phyloP scores from a whole-genome alignment of 2,329 filamentous ascomycete genomes.

The Calonectria pteridis region DNA sequence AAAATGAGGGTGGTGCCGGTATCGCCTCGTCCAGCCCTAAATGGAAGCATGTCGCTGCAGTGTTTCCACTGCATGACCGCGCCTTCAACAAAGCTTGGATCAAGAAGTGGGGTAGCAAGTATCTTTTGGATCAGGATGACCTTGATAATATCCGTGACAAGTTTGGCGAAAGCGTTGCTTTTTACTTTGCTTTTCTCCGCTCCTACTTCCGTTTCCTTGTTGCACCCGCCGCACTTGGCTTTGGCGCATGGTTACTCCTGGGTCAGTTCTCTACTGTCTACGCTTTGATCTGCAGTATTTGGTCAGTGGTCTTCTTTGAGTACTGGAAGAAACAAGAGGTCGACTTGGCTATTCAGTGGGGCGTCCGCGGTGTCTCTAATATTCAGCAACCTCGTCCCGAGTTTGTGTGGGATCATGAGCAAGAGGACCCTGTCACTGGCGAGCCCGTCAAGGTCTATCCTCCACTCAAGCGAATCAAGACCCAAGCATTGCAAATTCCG shows the following conservation, averaged over 20 bases:
- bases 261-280: slow-evolving; percentile 88
- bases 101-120: slow-evolving; percentile 79
- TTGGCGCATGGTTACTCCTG: slow-evolving; percentile 83
- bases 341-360: slow-evolving; percentile 89
- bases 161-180: slow-evolving; percentile 88
- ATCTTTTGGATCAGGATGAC: slow-evolving; percentile 73
- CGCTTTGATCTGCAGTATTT: slow-evolving; percentile 82
- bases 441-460: slow-evolving; percentile 83
- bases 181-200: slow-evolving; percentile 95
- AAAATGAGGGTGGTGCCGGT: slow-evolving; percentile 82
- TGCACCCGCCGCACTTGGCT: slow-evolving; percentile 84
- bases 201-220: slow-evolving; percentile 88
- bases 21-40: slow-evolving; percentile 76
- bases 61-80: slow-evolving; percentile 86
- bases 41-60: slow-evolving; percentile 79
- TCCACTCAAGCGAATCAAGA: slow-evolving; percentile 77
- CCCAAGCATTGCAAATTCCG: slow-evolving; percentile 85
- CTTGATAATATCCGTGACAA: slow-evolving; percentile 81
- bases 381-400: slow-evolving; percentile 83
- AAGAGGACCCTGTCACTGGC: slow-evolving; percentile 84
- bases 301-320: slow-evolving; percentile 91
- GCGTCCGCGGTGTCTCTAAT: slow-evolving; percentile 83
- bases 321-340: slow-evolving; percentile 96
- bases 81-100: slow-evolving; percentile 82
- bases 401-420: slow-evolving; percentile 83